Percentiles rank a stretch among this genome's conserved stretches.
phyloP scores from a whole-genome alignment of 441 rosid species.

The Aquilaria agallochum region DNA sequence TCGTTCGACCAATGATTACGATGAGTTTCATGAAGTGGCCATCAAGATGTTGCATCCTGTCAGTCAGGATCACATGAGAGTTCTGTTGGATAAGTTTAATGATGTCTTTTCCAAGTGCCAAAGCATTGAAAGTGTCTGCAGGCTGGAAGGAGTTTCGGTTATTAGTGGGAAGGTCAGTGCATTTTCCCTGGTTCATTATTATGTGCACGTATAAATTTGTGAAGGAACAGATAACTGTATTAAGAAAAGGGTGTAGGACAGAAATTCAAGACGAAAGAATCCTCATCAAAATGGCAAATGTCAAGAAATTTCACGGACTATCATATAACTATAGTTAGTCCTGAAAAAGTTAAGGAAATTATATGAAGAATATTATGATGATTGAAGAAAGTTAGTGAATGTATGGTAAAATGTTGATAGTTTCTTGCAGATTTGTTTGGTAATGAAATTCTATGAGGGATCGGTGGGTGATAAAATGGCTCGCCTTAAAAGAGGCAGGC shows the following conservation, averaged over 20 bases:
- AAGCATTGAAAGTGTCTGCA: conserved; percentile 44
- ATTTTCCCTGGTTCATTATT: conserved; percentile 1
- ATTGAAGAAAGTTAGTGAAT: neutral
- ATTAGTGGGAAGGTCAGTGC: conserved; percentile 63
- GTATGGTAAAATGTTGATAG: conserved; percentile 5
- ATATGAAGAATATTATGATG: neutral
- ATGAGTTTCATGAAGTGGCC: conserved; percentile 76
- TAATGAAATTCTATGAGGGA: conserved; percentile 86
- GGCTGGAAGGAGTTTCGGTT: conserved; percentile 65
- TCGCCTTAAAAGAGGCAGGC: conserved; percentile 72
- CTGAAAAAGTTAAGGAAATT: no score
- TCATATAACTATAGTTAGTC: no score
- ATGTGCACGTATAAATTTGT: neutral
- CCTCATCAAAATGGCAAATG: no score
- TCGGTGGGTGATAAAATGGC: conserved; percentile 83
- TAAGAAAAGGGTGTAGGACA: no score
- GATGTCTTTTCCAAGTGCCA: conserved; percentile 56
- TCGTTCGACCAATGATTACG: conserved; percentile 51
- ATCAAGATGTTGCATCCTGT: conserved; percentile 70
- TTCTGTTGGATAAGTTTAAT: conserved; percentile 55
- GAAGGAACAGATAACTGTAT: neutral
- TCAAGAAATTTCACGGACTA: no score
- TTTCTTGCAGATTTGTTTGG: conserved; percentile 52
- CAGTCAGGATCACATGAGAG: conserved; percentile 49
- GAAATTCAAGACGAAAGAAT: no score